Evolutionary conservation across 129 eudicot species (phyloP), one percentile per base, ranked within the genome.

Genomic region (Pittosporum tobira): DNA sequence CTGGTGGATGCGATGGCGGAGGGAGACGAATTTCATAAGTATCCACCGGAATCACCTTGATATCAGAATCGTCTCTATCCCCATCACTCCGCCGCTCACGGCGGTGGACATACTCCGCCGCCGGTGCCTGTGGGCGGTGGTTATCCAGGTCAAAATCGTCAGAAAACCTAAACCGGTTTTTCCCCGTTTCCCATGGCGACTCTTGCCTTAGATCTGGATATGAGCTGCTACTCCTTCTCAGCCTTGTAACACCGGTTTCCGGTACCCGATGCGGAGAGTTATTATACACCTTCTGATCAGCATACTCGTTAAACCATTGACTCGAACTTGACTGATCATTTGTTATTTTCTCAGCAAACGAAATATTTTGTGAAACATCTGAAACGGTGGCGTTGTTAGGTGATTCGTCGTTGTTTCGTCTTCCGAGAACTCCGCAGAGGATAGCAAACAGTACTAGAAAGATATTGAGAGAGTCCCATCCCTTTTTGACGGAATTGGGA

Each of bases 391-490:
- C 25, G 44, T 44, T 57, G 34, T 18, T 53, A 1, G 69, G 2
- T 11, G 77, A 18, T 18, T 13, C 79, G 16, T 85, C 85, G 12
- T 91, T 87, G 62, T 78, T 86, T 57, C 63, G 62, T 6, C 85
- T 68, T 15, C 94, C 77, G 16, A 91, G 72, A 36, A 86, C 61
- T 29, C 98, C 98, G 58, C 96, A 91, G 13, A 91, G 67, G 56
- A 86, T 76, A 0, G 98, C 94, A 2, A 83, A 81, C 36, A 86
- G 40, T 2, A 87, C 87, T 0, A 91, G 69, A 26, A 81, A 28
- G 11, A 87, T 57, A 52, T 75, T 91, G 46, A 87, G 69, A 12
- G 94, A 83, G 49, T 86, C 94, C 94, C 83, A 87, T 6, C 88
- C 67, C 6, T 71, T 78, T 51, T 75, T 77, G 1, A 80, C 79